Evolutionary conservation across 495 filamentous ascomycete genomes (phyloP), one percentile per base, ranked within the genome.

Genomic region (Penicillium herquei): DNA sequence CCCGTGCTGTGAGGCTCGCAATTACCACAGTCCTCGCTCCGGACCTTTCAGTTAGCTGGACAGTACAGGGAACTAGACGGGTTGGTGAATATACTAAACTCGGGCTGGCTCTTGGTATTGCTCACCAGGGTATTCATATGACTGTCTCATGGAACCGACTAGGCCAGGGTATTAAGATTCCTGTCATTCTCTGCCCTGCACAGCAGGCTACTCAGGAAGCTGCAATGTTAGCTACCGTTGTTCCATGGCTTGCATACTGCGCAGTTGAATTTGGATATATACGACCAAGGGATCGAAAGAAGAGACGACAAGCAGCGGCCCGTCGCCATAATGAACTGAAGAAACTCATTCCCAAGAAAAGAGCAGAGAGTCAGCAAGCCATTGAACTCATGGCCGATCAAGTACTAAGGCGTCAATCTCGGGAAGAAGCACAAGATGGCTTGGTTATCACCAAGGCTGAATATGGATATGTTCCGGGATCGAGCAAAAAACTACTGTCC

Each of bases 371-470:
- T 35, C 69, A 70, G 46, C 74, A 83, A 54, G 72, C 81, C 30
- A 79, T 79, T 41, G 73, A 74, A 48, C 59, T 85, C 35, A 80
- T 86, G 74, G 56, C 57, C 1, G 76, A 78, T 1, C 73, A 77
- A 35, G 82, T 82, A 3, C 73, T 69, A 57, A 64, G 71, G 16
- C 71, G 76, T 16, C 81, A 83, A 63, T 60, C 59, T 7, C 67
- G 57, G 42, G 76, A 81, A 57, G 55, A 65, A 12, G 55, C 45
- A 3, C 63, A 72, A 14, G 66, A 67, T 26, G 76, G 76, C 3
- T 53, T 79, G 35, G 63, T 78, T 7, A 66, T 79, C 10, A 63
- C 55, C 35, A 73, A 67, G 55, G 76, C 76, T 1, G 72, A 78
- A 53, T 79, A 77, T 56, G 74, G 72, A 3, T 70, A 74, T 57